These are phyloP conservation scores for Kurtzmaniella cleridarum DNA, from an alignment of 805 yeast genomes.

Conservation along the genomic window DNA sequence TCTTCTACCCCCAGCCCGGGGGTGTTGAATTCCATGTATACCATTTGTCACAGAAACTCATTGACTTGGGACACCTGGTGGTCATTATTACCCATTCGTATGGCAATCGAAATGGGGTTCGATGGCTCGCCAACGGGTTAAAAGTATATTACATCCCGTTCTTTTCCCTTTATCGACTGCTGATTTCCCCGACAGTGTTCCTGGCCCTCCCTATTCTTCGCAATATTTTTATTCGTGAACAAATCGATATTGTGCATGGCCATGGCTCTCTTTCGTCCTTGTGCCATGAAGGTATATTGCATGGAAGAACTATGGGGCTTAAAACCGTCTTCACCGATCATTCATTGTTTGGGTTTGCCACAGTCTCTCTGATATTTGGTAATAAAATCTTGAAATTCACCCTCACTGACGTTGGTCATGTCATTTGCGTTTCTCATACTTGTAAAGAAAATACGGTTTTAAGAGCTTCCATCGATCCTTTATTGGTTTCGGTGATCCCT, in stretches of 20 bases:
- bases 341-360: conserved; percentile 90
- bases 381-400: conserved; percentile 84
- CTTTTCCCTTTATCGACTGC: conserved; percentile 71
- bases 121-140: conserved; percentile 82
- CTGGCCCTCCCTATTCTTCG: conserved; percentile 81
- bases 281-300: conserved; percentile 88
- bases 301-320: conserved; percentile 88
- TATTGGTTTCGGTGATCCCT: conserved; percentile 82
- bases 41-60: conserved; percentile 80
- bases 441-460: conserved; percentile 94
- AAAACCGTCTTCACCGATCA: conserved; percentile 94
- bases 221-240: conserved; percentile 79
- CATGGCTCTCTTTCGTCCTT: conserved; percentile 87
- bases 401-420: conserved; percentile 80
- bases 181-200: conserved; percentile 86
- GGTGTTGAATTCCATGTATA: conserved; percentile 96
- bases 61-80: conserved; percentile 79
- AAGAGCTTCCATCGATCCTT: conserved; percentile 77
- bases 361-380: conserved; percentile 74
- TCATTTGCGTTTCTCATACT: conserved; percentile 94
- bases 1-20: conserved; percentile 97
- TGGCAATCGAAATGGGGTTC: conserved; percentile 73
- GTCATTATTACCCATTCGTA: conserved; percentile 86
- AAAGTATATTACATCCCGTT: conserved; percentile 91
- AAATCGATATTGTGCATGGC: conserved; percentile 86